phyloP scores from a whole-genome alignment of 1,284 basidiomycete species.

The Inonotus hispidus region DNA sequence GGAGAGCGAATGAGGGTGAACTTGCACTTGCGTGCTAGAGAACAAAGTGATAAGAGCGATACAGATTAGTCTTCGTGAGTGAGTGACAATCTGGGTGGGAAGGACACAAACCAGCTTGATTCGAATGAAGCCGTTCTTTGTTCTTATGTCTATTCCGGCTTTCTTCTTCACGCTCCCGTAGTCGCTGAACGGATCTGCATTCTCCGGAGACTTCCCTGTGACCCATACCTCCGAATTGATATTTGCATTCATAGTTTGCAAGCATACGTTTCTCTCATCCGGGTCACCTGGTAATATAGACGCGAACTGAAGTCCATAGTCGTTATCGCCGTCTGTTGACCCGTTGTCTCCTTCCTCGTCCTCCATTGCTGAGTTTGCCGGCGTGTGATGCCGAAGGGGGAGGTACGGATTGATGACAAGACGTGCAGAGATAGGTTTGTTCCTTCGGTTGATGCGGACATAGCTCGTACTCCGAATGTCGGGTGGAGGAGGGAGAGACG shows the following conservation, averaged over 20 bases:
- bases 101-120: conserved; percentile 6
- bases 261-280: conserved; percentile 7
- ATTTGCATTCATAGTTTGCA: conserved; percentile 7
- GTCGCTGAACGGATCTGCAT: not conserved
- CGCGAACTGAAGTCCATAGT: not conserved
- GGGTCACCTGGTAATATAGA: not conserved
- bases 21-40: not conserved
- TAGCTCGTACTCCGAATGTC: not conserved
- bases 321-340: not conserved
- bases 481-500: not conserved
- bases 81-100: not conserved
- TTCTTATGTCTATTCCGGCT: conserved; percentile 7
- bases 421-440: not conserved
- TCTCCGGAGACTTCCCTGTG: not conserved
- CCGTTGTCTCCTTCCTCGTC: not conserved
- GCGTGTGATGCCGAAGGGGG: not conserved
- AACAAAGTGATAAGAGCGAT: not conserved
- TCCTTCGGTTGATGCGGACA: conserved; percentile 1
- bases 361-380: not conserved
- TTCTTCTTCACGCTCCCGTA: not conserved
- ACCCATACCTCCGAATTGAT: conserved; percentile 17
- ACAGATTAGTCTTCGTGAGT: not conserved
- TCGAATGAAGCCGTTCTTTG: conserved; percentile 4
- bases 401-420: conserved; percentile 15
- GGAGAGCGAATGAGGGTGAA: conserved; percentile 6